Evolutionary conservation across 148 eudicot species (phyloP).

Genomic region (Oxyria digyna): DNA sequence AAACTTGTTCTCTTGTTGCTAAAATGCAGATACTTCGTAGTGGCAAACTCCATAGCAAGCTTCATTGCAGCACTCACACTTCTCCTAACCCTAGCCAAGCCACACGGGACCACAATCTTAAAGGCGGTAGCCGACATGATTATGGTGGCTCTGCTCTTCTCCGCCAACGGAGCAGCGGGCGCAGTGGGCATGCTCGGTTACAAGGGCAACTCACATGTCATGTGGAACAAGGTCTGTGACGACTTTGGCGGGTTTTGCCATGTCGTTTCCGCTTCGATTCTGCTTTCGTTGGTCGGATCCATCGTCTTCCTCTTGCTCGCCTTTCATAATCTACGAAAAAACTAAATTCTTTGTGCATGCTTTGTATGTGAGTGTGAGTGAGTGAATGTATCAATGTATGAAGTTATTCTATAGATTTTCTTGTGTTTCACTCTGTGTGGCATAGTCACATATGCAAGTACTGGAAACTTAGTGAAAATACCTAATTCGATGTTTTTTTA

Average conservation of each 20-base stretch:
- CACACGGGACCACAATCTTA: not conserved
- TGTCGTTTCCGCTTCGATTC: constrained; percentile 5
- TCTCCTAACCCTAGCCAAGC: not conserved
- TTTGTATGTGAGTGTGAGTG: not conserved
- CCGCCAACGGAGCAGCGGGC: constrained; percentile 18
- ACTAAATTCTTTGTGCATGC: not conserved
- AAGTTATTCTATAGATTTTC: not conserved
- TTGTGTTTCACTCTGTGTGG: not conserved
- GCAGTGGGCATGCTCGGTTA: constrained; percentile 18
- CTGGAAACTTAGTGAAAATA: no score
- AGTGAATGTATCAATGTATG: not conserved
- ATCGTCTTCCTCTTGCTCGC: constrained; percentile 18
- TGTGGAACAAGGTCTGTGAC: constrained; percentile 25
- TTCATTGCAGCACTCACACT: constrained; percentile 15
- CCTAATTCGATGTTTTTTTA: no score
- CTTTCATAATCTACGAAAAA: constrained; percentile 9
- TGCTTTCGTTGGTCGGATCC: constrained; percentile 18
- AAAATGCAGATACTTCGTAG: constrained; percentile 18
- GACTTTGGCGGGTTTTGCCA: constrained; percentile 16
- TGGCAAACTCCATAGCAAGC: constrained; percentile 26
- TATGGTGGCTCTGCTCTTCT: constrained; percentile 29
- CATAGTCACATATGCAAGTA: not conserved
- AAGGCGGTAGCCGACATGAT: constrained; percentile 12
- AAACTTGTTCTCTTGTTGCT: no score
- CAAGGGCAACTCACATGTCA: constrained; percentile 23